Evolutionary conservation across 2,329 filamentous ascomycete species (phyloP).

Genomic region (Aciculosporium take): DNA sequence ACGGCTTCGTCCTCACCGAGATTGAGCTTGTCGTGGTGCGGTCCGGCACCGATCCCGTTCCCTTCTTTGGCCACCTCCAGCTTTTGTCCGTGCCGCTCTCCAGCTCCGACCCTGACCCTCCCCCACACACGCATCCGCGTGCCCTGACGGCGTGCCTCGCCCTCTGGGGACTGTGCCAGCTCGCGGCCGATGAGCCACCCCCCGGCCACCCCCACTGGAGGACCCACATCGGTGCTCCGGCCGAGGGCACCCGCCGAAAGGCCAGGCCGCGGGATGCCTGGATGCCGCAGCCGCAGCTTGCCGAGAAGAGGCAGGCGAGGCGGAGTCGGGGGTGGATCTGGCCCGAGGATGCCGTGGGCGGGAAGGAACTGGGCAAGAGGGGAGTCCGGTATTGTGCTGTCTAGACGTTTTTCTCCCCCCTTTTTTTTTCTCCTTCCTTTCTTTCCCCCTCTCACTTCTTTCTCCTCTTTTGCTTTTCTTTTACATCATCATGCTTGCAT

Average conservation of each 20-base stretch:
- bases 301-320: conserved; percentile 66
- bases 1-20: conserved; percentile 92
- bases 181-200: conserved; percentile 44
- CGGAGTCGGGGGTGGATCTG: conserved; percentile 58
- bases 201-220: conserved; percentile 47
- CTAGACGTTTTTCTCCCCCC: neutral
- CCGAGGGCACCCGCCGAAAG: conserved; percentile 57
- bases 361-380: conserved; percentile 56
- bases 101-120: conserved; percentile 7
- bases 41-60: conserved; percentile 55
- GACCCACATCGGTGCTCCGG: conserved; percentile 60
- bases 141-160: conserved; percentile 59
- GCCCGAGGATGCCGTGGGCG: conserved; percentile 57
- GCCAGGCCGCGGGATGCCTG: conserved; percentile 55
- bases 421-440: neutral
- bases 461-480: no score
- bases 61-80: conserved; percentile 83
- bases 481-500: neutral
- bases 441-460: neutral
- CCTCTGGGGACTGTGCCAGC: conserved; percentile 64
- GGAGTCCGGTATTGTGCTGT: conserved; percentile 41
- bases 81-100: conserved; percentile 37
- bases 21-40: conserved; percentile 88
- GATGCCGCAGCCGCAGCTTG: conserved; percentile 61
- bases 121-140: conserved; percentile 22